Conservation (phyloP, 257 asterid species). For the Penstemon eatonii region DNA sequence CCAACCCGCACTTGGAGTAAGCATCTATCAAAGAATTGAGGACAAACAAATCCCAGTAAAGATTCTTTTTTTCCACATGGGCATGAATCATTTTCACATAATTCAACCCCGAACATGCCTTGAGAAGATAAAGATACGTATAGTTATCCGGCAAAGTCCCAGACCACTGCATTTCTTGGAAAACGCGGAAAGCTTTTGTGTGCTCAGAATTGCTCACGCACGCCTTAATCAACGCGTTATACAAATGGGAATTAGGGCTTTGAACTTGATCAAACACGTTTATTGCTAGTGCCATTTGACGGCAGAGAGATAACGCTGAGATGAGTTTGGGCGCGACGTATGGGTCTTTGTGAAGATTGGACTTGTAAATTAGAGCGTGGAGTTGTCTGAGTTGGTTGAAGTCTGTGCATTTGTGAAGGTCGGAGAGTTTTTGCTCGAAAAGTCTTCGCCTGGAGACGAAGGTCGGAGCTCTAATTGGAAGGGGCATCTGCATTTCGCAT, state of each 20-base stretch:
- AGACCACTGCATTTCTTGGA: conserved; percentile 45
- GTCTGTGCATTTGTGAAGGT: conserved; percentile 69
- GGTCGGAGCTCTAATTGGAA: conserved; percentile 61
- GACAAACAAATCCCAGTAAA: conserved; percentile 53
- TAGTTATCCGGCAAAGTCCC: conserved; percentile 63
- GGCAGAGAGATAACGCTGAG: conserved; percentile 61
- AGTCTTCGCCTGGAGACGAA: conserved; percentile 62
- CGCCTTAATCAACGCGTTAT: conserved; percentile 58
- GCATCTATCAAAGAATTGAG: conserved; percentile 71
- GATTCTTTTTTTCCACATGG: conserved; percentile 55
- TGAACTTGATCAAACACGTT: conserved; percentile 55
- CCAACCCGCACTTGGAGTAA: conserved; percentile 57
- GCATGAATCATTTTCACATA: conserved; percentile 56
- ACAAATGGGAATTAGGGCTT: conserved; percentile 48
- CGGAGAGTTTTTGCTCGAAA: conserved; percentile 56
- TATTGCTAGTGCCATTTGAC: conserved; percentile 48
- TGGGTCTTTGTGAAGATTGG: conserved; percentile 58
- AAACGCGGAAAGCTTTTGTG: conserved; percentile 46
- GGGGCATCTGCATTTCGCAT: conserved; percentile 52
- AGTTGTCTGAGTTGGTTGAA: conserved; percentile 55
- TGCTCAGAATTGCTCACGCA: conserved; percentile 46
- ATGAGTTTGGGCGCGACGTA: conserved; percentile 66
- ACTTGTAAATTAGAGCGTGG: conserved; percentile 65
- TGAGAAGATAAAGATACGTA: conserved; percentile 63
- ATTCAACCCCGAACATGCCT: conserved; percentile 51